phyloP scores from a whole-genome alignment of 192 early-diverging fungal genomes.

The Linnemannia elongata region DNA sequence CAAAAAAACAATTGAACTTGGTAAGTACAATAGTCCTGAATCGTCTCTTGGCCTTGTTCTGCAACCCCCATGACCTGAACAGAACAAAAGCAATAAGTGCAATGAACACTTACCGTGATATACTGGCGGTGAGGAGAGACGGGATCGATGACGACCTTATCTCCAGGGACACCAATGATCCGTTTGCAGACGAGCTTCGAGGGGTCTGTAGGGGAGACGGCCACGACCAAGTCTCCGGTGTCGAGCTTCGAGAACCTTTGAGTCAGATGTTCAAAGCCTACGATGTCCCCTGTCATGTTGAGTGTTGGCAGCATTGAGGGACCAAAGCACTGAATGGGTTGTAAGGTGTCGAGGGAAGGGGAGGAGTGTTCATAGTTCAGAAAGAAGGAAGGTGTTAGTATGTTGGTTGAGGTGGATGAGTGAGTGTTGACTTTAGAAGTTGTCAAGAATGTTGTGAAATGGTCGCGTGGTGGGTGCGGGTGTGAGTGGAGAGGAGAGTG shows the following conservation, averaged over 20 bases:
- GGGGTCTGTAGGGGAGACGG: slow-evolving; percentile 78
- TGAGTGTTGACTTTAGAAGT: no score
- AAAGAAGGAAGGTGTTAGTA: neutral
- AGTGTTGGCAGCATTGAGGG: slow-evolving; percentile 95
- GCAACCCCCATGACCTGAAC: neutral
- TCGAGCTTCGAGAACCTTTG: slow-evolving; percentile 64
- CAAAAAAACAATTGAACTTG: neutral
- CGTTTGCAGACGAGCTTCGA: slow-evolving; percentile 82
- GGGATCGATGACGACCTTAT: slow-evolving; percentile 85
- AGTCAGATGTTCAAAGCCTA: slow-evolving; percentile 79
- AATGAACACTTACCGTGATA: slow-evolving; percentile 64
- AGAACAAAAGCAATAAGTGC: neutral
- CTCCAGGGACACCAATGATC: slow-evolving; percentile 86
- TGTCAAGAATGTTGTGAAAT: no score
- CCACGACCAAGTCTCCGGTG: slow-evolving; percentile 87
- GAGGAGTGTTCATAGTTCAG: neutral
- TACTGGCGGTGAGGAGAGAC: slow-evolving; percentile 68
- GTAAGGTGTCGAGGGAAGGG: no score
- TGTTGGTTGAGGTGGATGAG: no score
- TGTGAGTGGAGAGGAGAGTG: no score
- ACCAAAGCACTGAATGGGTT: slow-evolving; percentile 72
- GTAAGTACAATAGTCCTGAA: neutral
- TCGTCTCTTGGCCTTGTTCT: no score
- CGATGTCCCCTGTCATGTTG: slow-evolving; percentile 84
- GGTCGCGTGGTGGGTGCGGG: no score